Percentiles rank a stretch among this genome's conserved stretches.
Evolutionary conservation across 257 asterid genomes (phyloP).

Genomic region (Solanum habrochaites): DNA sequence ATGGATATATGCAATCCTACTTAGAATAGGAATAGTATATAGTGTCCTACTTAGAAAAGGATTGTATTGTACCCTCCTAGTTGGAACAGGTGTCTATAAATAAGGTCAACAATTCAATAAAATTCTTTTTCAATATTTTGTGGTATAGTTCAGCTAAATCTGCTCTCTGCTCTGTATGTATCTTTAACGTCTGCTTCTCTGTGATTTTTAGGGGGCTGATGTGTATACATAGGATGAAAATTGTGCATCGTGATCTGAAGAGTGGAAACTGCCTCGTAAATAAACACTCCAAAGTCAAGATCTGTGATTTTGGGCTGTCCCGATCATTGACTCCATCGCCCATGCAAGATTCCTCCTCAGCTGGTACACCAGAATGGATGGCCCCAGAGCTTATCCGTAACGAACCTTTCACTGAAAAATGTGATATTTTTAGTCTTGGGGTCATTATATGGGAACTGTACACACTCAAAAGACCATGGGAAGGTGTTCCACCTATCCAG

Average conservation of each 20-base stretch:
- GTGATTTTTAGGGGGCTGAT: constrained; percentile 51
- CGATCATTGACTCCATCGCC: constrained; percentile 43
- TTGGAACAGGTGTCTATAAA: background rate
- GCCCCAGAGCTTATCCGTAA: constrained; percentile 90
- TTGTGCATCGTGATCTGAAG: constrained; percentile 82
- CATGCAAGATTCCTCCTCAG: constrained; percentile 55
- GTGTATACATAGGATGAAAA: constrained; percentile 83
- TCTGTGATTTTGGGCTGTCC: constrained; percentile 90
- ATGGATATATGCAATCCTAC: background rate
- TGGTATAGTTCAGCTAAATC: background rate
- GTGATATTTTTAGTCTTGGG: constrained; percentile 85
- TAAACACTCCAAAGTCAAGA: constrained; percentile 79
- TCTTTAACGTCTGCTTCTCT: background rate
- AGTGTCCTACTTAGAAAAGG: background rate
- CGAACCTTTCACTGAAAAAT: constrained; percentile 81
- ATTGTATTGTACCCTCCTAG: background rate
- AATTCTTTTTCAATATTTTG: background rate
- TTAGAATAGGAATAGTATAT: background rate
- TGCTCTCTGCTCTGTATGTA: background rate
- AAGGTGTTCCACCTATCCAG: constrained; percentile 62
- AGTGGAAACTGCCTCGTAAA: constrained; percentile 92
- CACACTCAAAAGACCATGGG: constrained; percentile 85
- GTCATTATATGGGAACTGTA: constrained; percentile 88
- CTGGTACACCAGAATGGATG: constrained; percentile 98
- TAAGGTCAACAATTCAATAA: background rate